Base-by-base conservation (phyloP, 768 basidiomycete species). In the Lyophyllum decastes region DNA sequence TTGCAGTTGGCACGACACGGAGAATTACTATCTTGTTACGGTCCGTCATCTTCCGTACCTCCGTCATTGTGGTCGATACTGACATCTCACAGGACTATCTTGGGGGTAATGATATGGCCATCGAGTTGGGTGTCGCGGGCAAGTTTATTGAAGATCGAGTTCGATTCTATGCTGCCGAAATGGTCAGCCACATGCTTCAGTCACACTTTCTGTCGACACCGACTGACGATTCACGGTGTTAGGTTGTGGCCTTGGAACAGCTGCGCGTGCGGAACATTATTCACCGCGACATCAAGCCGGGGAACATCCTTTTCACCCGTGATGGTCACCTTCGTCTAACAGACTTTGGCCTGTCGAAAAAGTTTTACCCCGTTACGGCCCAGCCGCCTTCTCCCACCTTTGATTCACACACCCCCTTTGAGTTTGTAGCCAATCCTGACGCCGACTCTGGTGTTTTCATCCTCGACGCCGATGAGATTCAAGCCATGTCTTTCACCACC, bases 231-330 rank as follows among this genome's bases (percentile, higher is more conserved):
- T 14, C 2, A 21, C 11, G 2, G 6, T 26, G 11, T 10, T 27
- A 88, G 88, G 66, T 86, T 85, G 51, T 74, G 50, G 55, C 55
- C 6, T 51, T 62, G 0, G 47, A 62, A 19, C 27, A 59, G 17
- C 35, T 62, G 24, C 53, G 55, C 25, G 19, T 25, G 1, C 12
- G 40, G 0, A 38, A 35, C 12, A 26, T 64, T 7, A 38, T 61
- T 7, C 58, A 64, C 14, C 55, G 60, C 0, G 63, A 60, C 40
- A 38, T 64, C 22, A 64, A 64, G 25, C 61, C 56, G 9, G 25
- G 26, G 1, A 64, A 61, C 12, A 57, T 64, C 4, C 25, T 57
- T 1, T 40, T 64, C 11, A 54, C 58, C 0, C 17, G 40, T 0
- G 35, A 46, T 9, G 63, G 63, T 7, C 60, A 64, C 25, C 22